These are phyloP conservation scores for Xylaria polymorpha DNA, from an alignment of 2,329 filamentous ascomycete species.

Conservation along the genomic window DNA sequence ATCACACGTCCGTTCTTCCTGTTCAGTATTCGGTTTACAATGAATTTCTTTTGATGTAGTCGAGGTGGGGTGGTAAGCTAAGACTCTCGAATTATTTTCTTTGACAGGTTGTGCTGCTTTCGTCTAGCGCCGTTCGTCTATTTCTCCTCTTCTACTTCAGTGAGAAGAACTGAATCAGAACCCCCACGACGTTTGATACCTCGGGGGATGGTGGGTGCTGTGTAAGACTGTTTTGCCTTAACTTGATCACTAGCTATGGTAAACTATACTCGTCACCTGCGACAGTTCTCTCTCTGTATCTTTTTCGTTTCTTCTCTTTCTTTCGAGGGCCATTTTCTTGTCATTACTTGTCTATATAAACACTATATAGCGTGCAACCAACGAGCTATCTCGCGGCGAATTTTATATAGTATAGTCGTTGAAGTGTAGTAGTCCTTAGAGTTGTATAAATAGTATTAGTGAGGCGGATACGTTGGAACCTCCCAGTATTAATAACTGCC, in stretches of 20 bases:
- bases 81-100: neutral
- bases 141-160: neutral
- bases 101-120: neutral
- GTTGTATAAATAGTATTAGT: neutral
- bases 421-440: too few species aligned
- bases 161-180: too few species aligned
- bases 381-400: too few species aligned
- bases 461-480: neutral
- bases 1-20: neutral
- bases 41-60: neutral
- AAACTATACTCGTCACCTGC: neutral
- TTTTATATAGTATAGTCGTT: neutral
- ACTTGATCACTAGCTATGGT: too few species aligned
- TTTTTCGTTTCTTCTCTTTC: neutral
- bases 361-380: neutral
- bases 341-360: neutral
- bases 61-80: neutral
- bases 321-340: neutral
- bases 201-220: too few species aligned
- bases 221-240: too few species aligned
- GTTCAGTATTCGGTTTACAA: neutral
- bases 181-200: too few species aligned
- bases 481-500: neutral
- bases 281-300: neutral
- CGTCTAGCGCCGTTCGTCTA: neutral